A percentile compares a stretch with the other conserved stretches of the same genome.
phyloP scores from a whole-genome alignment of 1,139 yeast genomes.

The Lodderomyces orthopsilosis region DNA sequence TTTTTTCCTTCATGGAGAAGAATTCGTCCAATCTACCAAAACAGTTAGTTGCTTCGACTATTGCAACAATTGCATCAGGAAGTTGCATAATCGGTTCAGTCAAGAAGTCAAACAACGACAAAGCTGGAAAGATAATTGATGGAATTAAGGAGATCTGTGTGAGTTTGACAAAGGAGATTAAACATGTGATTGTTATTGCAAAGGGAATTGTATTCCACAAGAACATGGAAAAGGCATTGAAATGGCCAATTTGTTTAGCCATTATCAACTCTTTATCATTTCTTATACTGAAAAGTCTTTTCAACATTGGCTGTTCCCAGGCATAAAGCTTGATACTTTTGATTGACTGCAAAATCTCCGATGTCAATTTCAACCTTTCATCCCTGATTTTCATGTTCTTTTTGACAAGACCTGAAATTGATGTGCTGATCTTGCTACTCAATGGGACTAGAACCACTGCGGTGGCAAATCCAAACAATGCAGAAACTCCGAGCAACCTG shows the following conservation, averaged over 20 bases:
- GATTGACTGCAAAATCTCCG: conserved; percentile 37
- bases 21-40: conserved; percentile 30
- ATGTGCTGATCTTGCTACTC: conserved; percentile 26
- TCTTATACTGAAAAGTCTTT: conserved; percentile 29
- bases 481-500: conserved; percentile 30
- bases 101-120: conserved; percentile 32
- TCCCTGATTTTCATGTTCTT: conserved; percentile 29
- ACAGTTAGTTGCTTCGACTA: conserved; percentile 31
- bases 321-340: conserved; percentile 39
- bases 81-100: conserved; percentile 32
- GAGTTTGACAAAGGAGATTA: conserved; percentile 23
- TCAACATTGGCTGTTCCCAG: conserved; percentile 39
- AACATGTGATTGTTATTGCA: conserved; percentile 28
- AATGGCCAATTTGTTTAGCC: conserved; percentile 28
- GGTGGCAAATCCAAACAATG: conserved; percentile 32
- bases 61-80: conserved; percentile 27
- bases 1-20: conserved; percentile 31
- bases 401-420: conserved; percentile 23
- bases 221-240: conserved; percentile 27
- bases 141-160: conserved; percentile 29
- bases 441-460: conserved; percentile 33
- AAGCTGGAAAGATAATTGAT: conserved; percentile 36
- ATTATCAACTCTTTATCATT: conserved; percentile 32
- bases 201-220: conserved; percentile 38
- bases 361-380: conserved; percentile 33